These are phyloP conservation scores for Macaranga tanarius DNA, from an alignment of 441 rosid genomes.

Conservation along the genomic window DNA sequence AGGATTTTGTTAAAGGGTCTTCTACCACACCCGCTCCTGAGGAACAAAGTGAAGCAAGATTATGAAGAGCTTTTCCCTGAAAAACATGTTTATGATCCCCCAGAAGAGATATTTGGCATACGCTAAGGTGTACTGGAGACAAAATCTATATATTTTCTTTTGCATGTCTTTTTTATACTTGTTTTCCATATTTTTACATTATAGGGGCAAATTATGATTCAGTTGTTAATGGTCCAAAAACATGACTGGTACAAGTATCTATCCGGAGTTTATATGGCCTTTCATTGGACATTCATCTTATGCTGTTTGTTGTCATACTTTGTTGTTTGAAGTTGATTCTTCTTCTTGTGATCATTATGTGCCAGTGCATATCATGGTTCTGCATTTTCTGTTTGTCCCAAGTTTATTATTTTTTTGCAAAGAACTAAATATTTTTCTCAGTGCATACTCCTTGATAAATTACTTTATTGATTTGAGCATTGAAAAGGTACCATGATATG, in stretches of 20 bases:
- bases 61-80: conserved; percentile 94
- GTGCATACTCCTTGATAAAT: neutral
- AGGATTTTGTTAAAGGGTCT: conserved; percentile 88
- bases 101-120: conserved; percentile 87
- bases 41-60: conserved; percentile 93
- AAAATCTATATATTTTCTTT: neutral
- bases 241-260: neutral
- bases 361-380: neutral
- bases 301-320: neutral
- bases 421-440: neutral
- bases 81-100: conserved; percentile 89
- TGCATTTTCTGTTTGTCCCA: neutral
- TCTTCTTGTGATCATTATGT: neutral
- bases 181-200: neutral
- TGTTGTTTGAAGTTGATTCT: neutral
- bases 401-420: neutral
- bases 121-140: conserved; percentile 39
- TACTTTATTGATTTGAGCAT: neutral
- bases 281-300: neutral
- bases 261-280: neutral
- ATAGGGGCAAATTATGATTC: neutral
- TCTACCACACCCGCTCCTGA: conserved; percentile 81
- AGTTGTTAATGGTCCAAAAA: neutral
- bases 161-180: neutral
- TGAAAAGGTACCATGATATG: neutral